Base-by-base conservation (phyloP, 441 rosid genomes). In the Pelargonium cotyledonis region DNA sequence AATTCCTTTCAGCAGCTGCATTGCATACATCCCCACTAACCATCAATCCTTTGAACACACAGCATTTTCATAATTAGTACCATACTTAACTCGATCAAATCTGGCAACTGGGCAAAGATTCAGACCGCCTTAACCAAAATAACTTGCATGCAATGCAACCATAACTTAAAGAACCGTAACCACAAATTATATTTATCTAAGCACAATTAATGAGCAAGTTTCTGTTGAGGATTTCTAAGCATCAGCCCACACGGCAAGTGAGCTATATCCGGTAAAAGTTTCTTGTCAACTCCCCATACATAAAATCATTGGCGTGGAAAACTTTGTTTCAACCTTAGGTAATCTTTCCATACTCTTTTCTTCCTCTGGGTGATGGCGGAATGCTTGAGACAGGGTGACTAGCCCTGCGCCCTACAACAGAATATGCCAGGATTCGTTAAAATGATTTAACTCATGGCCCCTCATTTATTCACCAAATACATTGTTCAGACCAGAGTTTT, bases 281-380 rank as follows among this genome's bases (percentile, higher is more conserved):
- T 80, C 83, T 80, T 80, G 77, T 86, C 83, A 80, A 83, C 80
- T 78, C 82, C 83, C 77, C 81, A 68, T 73, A 89, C 84, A 77
- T 68, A 79, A 78, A 23, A 26, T 76, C 80, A 77, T 84, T 85
- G 78, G 57, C 75, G 53, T 65, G 76, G 79, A 73, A 80, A 73
- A 70, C 69, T 68, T 77, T 74, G 71, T 73, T 70, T 65, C 74
- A 51, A 75, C 80, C 77, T 84, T 83, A 90, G 65, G 86, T 79
- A 75, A 88, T 86, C 81, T 89, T 91, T 83, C 94, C 98, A 68
- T 85, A 83, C 79, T 95, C 98, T 81, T 85, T 89, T 85, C 89
- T 92, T 75, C 95, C 96, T 62, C 92, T 92, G 68, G 93, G 87
- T 80, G 97, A 72, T 8, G 98, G 84, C 14, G 86, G 92, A 61